Conservation (phyloP, 768 basidiomycete species). For the Punctularia strigosozonata region DNA sequence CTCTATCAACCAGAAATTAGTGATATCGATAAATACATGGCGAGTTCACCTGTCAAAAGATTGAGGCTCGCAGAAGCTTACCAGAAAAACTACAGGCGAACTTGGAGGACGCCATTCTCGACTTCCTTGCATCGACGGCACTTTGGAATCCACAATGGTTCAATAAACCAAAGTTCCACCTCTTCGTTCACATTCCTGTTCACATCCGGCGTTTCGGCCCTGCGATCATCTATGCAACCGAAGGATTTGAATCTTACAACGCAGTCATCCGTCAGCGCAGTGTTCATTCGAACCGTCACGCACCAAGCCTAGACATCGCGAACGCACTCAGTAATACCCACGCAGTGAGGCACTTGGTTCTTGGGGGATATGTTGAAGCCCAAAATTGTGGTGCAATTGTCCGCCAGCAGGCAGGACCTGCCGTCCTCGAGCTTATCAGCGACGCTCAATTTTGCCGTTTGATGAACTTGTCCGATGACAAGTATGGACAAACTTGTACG, state of each 20-base stretch:
- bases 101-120: conserved; percentile 8
- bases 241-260: conserved; percentile 20
- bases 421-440: neutral
- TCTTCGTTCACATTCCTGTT: conserved; percentile 13
- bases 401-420: neutral
- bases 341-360: neutral
- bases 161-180: conserved; percentile 19
- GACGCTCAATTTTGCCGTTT: neutral
- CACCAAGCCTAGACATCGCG: conserved; percentile 14
- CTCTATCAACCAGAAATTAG: conserved; percentile 14
- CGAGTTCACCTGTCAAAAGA: neutral
- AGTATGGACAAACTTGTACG: neutral
- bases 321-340: conserved; percentile 1
- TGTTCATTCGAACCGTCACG: conserved; percentile 17
- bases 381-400: neutral
- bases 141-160: conserved; percentile 9
- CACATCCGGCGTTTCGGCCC: conserved; percentile 18
- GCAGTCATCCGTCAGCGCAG: conserved; percentile 11
- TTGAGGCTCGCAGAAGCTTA: neutral
- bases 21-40: conserved; percentile 10
- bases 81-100: conserved; percentile 2
- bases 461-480: neutral
- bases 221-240: conserved; percentile 16
- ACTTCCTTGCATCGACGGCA: conserved; percentile 9
- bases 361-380: neutral